Base-by-base conservation (phyloP, 2,329 filamentous ascomycete genomes). In the Chrysoporthe austroafricana region DNA sequence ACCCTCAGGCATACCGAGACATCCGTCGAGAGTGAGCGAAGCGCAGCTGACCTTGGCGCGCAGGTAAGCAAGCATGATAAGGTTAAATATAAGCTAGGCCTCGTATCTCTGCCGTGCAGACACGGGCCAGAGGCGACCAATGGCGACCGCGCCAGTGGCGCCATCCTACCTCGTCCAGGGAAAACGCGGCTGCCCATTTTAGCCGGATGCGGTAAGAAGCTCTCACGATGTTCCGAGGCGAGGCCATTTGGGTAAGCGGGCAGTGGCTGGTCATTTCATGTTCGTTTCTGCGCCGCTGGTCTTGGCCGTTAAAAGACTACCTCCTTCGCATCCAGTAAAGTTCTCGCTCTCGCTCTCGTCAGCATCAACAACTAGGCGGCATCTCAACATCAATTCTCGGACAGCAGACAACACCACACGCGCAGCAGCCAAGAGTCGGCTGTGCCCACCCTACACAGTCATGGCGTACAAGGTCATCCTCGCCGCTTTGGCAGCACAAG, bases 381-480 rank as follows among this genome's bases (percentile, higher is more conserved):
- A 5, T 54, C 14, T 54, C 26, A 39, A 39, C 36, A 39, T 39
- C 36, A 5, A 39, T 7, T 39, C 36, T 39, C 9, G 36, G 9
- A 39, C 26, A 52, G 26, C 13, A 52, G 26, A 16, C n/a, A 52
- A 14, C n/a, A 3, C 4, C 21, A 32, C 26, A n/a, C 46, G 9
- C n/a, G 13, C n/a, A 26, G n/a, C 48, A 52, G 8, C n/a, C 21
- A 32, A 32, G 13, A 6, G 1, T 26, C 32, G 4, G 3, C 32
- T 54, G 26, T 32, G n/a, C n/a, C 21, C 9, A 4, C 26, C 42
- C 26, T 26, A 26, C 57, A 60, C 34, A 7, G 13, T 16, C 4
- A 61, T 61, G 59, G 21, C 43, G 8, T 48, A 26, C 42, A 61
- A 32, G 21, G 26, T 63, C 46, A 58, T 66, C 26, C 46, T 60